phyloP scores from a whole-genome alignment of 2,329 filamentous ascomycete genomes.

The Colletotrichum somersetense region DNA sequence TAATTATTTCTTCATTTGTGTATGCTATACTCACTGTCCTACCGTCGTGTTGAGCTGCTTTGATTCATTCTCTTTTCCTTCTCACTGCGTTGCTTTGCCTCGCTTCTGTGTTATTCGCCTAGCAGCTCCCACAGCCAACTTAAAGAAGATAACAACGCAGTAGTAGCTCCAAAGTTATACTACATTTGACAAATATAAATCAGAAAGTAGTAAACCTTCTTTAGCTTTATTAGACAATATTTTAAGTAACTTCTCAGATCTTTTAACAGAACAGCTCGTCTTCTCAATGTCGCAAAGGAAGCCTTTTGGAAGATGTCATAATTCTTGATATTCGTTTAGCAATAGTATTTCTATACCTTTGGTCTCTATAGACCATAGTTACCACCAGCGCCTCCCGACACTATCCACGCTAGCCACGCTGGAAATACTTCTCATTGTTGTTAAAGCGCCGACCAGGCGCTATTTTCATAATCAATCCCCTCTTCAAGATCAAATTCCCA shows the following conservation, averaged over 20 bases:
- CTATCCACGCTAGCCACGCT: not conserved
- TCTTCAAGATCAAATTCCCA: slow-evolving; percentile 53
- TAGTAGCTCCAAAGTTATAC: not conserved
- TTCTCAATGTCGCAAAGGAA: no score
- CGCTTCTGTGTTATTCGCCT: no score
- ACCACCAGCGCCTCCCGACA: not conserved
- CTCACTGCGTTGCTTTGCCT: no score
- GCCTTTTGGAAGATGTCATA: not conserved
- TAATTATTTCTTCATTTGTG: no score
- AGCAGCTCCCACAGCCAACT: not conserved
- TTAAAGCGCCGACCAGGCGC: slow-evolving; percentile 7
- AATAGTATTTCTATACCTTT: not conserved
- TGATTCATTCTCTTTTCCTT: no score
- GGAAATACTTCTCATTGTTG: not conserved
- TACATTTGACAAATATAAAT: no score
- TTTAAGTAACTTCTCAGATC: no score
- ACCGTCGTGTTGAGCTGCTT: no score
- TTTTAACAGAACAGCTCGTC: not conserved
- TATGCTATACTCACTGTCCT: no score
- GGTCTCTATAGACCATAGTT: not conserved
- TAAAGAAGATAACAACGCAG: not conserved
- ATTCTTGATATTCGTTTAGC: slow-evolving; percentile 6
- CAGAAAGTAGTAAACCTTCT: no score
- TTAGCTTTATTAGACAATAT: not conserved
- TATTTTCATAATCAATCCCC: not conserved